phyloP scores from a whole-genome alignment of 1,139 yeast genomes.

The Candida tropicalis region DNA sequence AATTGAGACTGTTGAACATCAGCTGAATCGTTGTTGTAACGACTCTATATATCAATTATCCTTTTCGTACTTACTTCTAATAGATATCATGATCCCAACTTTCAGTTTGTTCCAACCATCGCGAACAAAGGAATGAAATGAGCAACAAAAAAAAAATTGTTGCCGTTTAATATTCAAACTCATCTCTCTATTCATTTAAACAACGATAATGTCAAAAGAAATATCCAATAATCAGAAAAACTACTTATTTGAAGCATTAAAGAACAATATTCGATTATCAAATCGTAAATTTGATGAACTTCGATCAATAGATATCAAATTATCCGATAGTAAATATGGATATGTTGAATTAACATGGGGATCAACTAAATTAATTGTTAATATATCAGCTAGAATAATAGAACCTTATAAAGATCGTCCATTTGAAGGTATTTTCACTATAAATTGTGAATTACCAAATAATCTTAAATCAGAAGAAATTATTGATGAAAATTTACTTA shows the following conservation, averaged over 20 bases:
- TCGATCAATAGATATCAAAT: conserved; percentile 61
- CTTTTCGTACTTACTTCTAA: no score
- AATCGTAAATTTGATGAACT: conserved; percentile 66
- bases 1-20: no score
- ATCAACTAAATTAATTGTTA: conserved; percentile 69
- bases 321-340: conserved; percentile 73
- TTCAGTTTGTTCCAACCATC: no score
- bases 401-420: conserved; percentile 91
- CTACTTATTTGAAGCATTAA: conserved; percentile 64
- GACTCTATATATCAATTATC: no score
- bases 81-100: no score
- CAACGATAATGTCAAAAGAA: conserved; percentile 34
- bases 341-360: conserved; percentile 81
- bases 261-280: conserved; percentile 65
- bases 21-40: no score
- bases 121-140: no score
- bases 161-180: neutral
- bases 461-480: conserved; percentile 1
- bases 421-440: conserved; percentile 85
- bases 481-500: conserved; percentile 70
- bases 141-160: neutral
- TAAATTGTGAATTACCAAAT: conserved; percentile 70
- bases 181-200: no score
- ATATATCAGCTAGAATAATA: conserved; percentile 78
- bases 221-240: conserved; percentile 66